A percentile compares a stretch with the other conserved stretches of the same genome.
These are phyloP conservation scores for Moniliella sp. DNA, from an alignment of 1,284 basidiomycete species.

Conservation along the genomic window DNA sequence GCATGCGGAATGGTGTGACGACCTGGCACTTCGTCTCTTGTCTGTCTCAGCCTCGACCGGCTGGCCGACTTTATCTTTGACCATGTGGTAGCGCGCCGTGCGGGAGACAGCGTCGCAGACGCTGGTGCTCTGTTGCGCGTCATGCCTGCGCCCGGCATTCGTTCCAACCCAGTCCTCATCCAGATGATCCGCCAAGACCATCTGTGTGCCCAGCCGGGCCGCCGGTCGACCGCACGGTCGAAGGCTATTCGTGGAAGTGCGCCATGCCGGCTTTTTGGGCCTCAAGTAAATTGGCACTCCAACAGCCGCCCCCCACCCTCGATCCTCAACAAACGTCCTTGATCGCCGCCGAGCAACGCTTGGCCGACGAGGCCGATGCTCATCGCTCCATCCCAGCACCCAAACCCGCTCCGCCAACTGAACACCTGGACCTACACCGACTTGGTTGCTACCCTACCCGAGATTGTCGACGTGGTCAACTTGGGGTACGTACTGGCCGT, in stretches of 20 bases:
- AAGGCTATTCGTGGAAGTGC: slow-evolving; percentile 71
- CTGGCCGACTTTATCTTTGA: slow-evolving; percentile 96
- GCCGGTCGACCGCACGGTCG: slow-evolving; percentile 36
- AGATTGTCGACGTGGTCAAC: slow-evolving; percentile 43
- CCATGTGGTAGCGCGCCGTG: slow-evolving; percentile 86
- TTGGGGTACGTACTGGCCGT: slow-evolving; percentile 63
- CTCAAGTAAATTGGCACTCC: slow-evolving; percentile 54
- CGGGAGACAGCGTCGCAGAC: slow-evolving; percentile 89
- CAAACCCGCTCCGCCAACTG: background rate
- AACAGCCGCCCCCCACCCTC: too few species aligned
- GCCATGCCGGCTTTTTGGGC: slow-evolving; percentile 84
- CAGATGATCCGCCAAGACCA: slow-evolving; percentile 80
- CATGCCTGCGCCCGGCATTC: slow-evolving; percentile 40
- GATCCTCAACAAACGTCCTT: too few species aligned
- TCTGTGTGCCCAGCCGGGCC: slow-evolving; percentile 5
- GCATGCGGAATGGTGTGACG: slow-evolving; percentile 72
- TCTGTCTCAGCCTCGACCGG: slow-evolving; percentile 79
- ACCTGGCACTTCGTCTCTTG: slow-evolving; percentile 62
- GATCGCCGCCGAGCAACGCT: too few species aligned
- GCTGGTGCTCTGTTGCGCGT: slow-evolving; percentile 44
- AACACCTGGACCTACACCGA: background rate
- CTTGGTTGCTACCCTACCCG: too few species aligned
- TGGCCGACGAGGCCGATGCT: slow-evolving; percentile 20
- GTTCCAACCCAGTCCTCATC: slow-evolving; percentile 61
- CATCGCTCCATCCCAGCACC: slow-evolving; percentile 37